A percentile compares a stretch with the other conserved stretches of the same genome.
phyloP scores from a whole-genome alignment of 352 stramenopile species.

The Globisporangium cystogenes region DNA sequence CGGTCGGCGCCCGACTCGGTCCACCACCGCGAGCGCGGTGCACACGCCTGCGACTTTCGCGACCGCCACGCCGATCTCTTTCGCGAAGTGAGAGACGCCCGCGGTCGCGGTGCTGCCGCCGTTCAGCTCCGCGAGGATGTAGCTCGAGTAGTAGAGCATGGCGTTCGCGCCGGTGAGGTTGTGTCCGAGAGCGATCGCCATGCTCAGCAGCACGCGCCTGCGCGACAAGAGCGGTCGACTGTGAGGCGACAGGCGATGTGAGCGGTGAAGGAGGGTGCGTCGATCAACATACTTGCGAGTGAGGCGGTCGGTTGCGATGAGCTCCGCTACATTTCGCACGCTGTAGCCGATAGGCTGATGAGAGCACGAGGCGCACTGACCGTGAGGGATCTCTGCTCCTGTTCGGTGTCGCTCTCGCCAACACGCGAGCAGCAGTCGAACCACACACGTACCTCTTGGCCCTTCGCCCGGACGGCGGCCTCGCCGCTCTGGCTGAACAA shows the following conservation, averaged over 20 bases:
- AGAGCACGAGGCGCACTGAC: background rate
- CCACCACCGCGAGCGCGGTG: slow-evolving; percentile 40
- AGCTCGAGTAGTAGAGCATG: slow-evolving; percentile 82
- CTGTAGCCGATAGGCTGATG: slow-evolving; percentile 27
- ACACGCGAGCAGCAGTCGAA: no score
- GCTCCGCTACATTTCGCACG: slow-evolving; percentile 25
- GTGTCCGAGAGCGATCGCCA: slow-evolving; percentile 55
- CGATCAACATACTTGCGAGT: slow-evolving; percentile 25
- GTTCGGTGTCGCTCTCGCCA: no score
- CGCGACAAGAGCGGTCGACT: background rate
- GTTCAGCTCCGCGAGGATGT: slow-evolving; percentile 49
- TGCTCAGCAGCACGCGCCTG: slow-evolving; percentile 48
- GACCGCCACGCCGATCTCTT: slow-evolving; percentile 57
- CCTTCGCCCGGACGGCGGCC: slow-evolving; percentile 9
- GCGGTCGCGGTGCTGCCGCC: slow-evolving; percentile 3
- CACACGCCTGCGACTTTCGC: slow-evolving; percentile 64
- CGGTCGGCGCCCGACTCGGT: slow-evolving; percentile 50
- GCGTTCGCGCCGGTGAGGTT: slow-evolving; percentile 63
- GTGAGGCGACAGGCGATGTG: background rate
- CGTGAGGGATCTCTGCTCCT: background rate
- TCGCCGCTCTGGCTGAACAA: slow-evolving; percentile 16
- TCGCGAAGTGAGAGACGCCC: slow-evolving; percentile 22
- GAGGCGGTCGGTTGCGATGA: slow-evolving; percentile 27
- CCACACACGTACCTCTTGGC: slow-evolving; percentile 7
- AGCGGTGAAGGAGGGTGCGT: background rate